These are phyloP conservation scores for Xylaria cubensis DNA, from an alignment of 495 filamentous ascomycete genomes.

Conservation along the genomic window DNA sequence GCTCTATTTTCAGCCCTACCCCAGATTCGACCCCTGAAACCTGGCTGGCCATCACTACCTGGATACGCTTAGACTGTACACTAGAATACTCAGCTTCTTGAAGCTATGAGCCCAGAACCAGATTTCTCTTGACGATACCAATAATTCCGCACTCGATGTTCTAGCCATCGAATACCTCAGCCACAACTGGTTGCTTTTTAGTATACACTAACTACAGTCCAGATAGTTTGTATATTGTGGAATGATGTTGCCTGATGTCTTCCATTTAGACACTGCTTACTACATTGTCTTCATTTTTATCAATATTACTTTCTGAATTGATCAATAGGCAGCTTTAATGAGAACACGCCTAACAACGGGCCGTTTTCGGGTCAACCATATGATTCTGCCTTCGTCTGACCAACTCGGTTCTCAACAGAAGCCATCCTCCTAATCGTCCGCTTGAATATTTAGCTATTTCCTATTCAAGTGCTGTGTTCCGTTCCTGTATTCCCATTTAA, in stretches of 20 bases:
- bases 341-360: slow-evolving; percentile 1
- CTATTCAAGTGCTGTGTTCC: background rate
- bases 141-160: background rate
- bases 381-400: background rate
- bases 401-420: background rate
- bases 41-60: background rate
- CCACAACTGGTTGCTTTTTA: background rate
- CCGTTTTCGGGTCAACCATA: background rate
- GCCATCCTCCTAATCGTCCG: background rate
- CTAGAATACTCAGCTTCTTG: slow-evolving; percentile 8
- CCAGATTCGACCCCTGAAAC: slow-evolving; percentile 20
- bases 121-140: background rate
- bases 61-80: background rate
- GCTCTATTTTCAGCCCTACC: slow-evolving; percentile 28
- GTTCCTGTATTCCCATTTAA: background rate
- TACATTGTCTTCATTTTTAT: slow-evolving; percentile 6
- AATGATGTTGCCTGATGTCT: background rate
- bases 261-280: slow-evolving; percentile 9
- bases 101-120: slow-evolving; percentile 13
- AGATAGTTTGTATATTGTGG: background rate
- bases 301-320: background rate
- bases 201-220: background rate
- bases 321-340: background rate
- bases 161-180: background rate
- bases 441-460: background rate